Evolutionary conservation across 1,139 yeast genomes (phyloP).

Genomic region (Entelexis paramagnoliae): DNA sequence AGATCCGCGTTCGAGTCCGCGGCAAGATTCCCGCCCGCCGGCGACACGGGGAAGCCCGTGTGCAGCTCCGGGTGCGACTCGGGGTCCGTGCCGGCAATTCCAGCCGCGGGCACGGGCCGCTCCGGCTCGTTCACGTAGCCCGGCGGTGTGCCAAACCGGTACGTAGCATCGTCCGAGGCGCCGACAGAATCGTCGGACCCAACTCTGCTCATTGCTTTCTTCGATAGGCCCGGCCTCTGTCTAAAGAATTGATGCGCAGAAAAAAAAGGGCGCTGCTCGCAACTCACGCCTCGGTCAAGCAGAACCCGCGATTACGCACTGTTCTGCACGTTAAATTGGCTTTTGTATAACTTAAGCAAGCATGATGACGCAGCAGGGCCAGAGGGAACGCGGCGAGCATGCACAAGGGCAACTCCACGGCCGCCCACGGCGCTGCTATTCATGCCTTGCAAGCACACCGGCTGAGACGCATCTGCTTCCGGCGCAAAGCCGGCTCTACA

Average conservation of each 20-base stretch:
- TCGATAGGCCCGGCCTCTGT: not conserved
- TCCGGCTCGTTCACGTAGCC: not conserved
- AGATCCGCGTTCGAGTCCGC: not conserved
- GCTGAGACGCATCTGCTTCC: no score
- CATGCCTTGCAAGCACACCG: not conserved
- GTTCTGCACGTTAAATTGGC: conserved; percentile 1
- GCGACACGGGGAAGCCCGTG: not conserved
- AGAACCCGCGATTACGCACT: not conserved
- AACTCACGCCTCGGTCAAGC: no score
- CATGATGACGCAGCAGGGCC: not conserved
- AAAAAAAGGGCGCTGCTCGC: not conserved
- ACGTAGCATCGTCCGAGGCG: not conserved
- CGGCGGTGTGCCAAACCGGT: not conserved
- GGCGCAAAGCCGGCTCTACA: no score
- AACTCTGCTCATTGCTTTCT: not conserved
- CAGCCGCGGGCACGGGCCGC: conserved; percentile 4
- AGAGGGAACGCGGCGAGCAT: not conserved
- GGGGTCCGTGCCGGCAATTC: not conserved
- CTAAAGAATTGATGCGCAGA: not conserved
- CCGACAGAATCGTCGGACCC: not conserved
- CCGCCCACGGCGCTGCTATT: not conserved
- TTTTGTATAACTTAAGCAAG: conserved; percentile 3
- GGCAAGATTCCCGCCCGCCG: not conserved
- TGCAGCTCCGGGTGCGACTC: not conserved
- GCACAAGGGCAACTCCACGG: not conserved